Evolutionary conservation across 2,329 filamentous ascomycete genomes (phyloP).

Genomic region (Zelopaecilomyces penicillatus): DNA sequence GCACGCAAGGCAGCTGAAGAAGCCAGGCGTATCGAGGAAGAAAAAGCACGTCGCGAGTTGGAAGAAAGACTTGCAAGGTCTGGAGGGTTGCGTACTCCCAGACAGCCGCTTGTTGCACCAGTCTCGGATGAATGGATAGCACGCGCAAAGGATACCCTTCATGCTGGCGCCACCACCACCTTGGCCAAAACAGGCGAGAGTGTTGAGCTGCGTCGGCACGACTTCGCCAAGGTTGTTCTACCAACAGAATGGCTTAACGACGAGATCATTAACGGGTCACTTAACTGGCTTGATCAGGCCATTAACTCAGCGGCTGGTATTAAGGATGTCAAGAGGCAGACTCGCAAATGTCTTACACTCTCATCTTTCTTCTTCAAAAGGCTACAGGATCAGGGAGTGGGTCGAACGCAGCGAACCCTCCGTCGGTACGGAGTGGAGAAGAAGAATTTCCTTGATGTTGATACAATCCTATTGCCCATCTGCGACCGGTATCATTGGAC

Average conservation of each 20-base stretch:
- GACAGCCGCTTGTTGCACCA: constrained; percentile 17
- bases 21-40: constrained; percentile 14
- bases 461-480: constrained; percentile 63
- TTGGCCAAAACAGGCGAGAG: constrained; percentile 42
- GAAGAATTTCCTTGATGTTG: constrained; percentile 54
- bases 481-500: constrained; percentile 63
- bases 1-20: constrained; percentile 18
- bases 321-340: constrained; percentile 34
- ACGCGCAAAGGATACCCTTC: background rate
- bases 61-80: constrained; percentile 22
- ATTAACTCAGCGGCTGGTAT: constrained; percentile 50
- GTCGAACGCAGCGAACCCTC: constrained; percentile 44
- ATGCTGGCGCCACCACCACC: constrained; percentile 8
- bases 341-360: constrained; percentile 53
- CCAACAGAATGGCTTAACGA: constrained; percentile 64
- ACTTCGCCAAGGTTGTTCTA: constrained; percentile 55
- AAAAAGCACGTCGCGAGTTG: constrained; percentile 16
- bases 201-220: constrained; percentile 41
- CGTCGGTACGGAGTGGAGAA: constrained; percentile 48
- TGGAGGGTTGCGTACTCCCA: constrained; percentile 23
- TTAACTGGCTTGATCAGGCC: constrained; percentile 51
- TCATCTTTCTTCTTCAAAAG: constrained; percentile 59
- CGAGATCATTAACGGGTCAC: constrained; percentile 61
- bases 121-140: constrained; percentile 21
- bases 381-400: constrained; percentile 39